Evolutionary conservation across 441 rosid species (phyloP).

Genomic region (Kokia cookei): DNA sequence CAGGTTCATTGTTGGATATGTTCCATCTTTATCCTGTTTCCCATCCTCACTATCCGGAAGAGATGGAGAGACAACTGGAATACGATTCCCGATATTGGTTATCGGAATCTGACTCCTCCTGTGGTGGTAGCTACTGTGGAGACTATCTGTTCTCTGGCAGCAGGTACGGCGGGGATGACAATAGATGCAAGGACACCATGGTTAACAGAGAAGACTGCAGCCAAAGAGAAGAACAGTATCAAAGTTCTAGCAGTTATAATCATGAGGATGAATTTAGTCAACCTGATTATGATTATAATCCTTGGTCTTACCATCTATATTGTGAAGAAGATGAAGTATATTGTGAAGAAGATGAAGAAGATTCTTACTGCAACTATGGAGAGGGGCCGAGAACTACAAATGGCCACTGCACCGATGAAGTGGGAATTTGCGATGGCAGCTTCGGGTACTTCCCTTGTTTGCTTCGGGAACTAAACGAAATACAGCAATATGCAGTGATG

Average conservation of each 20-base stretch:
- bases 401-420: slow-evolving; percentile 9
- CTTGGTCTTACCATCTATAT: slow-evolving; percentile 12
- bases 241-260: background rate
- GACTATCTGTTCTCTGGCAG: slow-evolving; percentile 6
- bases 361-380: background rate
- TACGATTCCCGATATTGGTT: background rate
- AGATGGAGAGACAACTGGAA: background rate
- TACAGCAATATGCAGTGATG: background rate
- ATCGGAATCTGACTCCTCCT: slow-evolving; percentile 13
- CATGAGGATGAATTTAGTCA: slow-evolving; percentile 8
- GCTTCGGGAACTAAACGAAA: background rate
- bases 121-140: background rate
- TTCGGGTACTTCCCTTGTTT: slow-evolving; percentile 37
- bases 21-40: background rate
- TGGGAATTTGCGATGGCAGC: slow-evolving; percentile 20
- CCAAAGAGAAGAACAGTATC: slow-evolving; percentile 12
- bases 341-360: slow-evolving; percentile 6
- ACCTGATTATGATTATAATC: slow-evolving; percentile 8
- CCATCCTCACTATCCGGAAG: slow-evolving; percentile 4
- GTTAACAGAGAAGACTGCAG: slow-evolving; percentile 5
- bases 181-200: background rate
- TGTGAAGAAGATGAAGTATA: slow-evolving; percentile 4
- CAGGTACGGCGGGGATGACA: background rate
- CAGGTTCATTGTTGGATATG: slow-evolving; percentile 2
- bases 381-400: background rate